Percentiles rank a stretch among this genome's conserved stretches.
phyloP scores from a whole-genome alignment of 768 basidiomycete species.

The Boletus rubescentipes region DNA sequence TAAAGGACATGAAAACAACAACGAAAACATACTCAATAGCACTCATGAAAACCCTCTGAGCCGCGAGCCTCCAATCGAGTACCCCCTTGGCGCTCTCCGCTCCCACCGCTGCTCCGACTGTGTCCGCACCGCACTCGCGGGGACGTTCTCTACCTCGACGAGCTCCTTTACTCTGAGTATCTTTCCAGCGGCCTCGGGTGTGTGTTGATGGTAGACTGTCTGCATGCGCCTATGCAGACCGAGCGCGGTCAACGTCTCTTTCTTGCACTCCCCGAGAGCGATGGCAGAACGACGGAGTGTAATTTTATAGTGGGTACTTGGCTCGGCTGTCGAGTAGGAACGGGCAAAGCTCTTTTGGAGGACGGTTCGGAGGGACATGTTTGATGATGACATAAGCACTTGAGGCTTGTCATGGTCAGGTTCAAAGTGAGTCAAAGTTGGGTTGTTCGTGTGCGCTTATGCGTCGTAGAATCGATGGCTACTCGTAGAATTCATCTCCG shows the following conservation, averaged over 20 bases:
- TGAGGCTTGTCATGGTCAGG: constrained; percentile 57
- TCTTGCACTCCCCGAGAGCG: too few relatives aligned
- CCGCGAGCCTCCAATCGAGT: constrained; percentile 47
- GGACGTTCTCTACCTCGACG: too few relatives aligned
- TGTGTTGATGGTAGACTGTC: constrained; percentile 85
- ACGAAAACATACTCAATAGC: constrained; percentile 3
- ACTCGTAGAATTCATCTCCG: constrained; percentile 76
- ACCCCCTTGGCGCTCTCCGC: constrained; percentile 67
- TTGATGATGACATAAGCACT: constrained; percentile 17
- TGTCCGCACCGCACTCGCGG: too few relatives aligned
- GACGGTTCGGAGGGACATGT: too few relatives aligned
- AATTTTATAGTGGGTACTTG: constrained; percentile 81
- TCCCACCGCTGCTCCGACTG: too few relatives aligned
- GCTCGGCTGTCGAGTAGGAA: constrained; percentile 14
- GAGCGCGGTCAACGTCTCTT: constrained; percentile 76
- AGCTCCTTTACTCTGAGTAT: too few relatives aligned
- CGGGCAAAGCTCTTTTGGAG: constrained; percentile 10
- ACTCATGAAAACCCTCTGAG: constrained; percentile 21
- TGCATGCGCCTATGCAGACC: constrained; percentile 83
- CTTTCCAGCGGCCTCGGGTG: too few relatives aligned
- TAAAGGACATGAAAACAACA: neutral
- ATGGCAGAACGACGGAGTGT: constrained; percentile 86
- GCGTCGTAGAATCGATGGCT: constrained; percentile 81
- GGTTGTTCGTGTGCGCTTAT: too few relatives aligned
- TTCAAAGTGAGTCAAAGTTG: too few relatives aligned